Conservation (phyloP, 2,329 filamentous ascomycete species). For the Anisogramma anomala region DNA sequence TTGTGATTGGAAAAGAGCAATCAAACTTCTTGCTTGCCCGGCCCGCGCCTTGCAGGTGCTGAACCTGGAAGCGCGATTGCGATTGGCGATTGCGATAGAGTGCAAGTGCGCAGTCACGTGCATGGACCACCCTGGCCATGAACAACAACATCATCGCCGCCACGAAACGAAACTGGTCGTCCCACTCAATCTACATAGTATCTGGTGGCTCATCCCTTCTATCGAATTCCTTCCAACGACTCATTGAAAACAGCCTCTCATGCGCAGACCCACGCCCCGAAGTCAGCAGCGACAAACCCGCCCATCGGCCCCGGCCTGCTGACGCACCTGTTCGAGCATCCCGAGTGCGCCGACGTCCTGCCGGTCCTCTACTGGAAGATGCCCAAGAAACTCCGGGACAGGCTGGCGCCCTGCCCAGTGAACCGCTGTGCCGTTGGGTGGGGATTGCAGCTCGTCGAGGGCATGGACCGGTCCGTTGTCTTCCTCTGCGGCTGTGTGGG, state of each 20-base stretch:
- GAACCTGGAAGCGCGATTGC: too few species aligned
- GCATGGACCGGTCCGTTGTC: conserved; percentile 16
- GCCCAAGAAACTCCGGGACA: conserved; percentile 19
- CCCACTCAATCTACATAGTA: too few species aligned
- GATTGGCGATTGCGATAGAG: too few species aligned
- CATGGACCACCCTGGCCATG: too few species aligned
- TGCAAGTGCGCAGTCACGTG: too few species aligned
- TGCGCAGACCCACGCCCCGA: conserved; percentile 19
- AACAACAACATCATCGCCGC: background rate
- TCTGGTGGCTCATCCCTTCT: too few species aligned
- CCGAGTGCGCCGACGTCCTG: conserved; percentile 17
- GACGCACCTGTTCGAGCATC: conserved; percentile 21
- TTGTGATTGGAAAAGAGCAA: too few species aligned
- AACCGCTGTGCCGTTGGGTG: conserved; percentile 19
- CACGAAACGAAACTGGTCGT: too few species aligned
- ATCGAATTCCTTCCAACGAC: background rate
- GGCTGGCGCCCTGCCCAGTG: conserved; percentile 17
- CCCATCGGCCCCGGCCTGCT: conserved; percentile 20
- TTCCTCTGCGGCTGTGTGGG: conserved; percentile 16
- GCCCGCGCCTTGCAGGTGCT: too few species aligned
- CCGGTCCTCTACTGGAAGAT: conserved; percentile 17
- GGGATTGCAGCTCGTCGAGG: conserved; percentile 21
- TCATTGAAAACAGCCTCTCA: conserved; percentile 2
- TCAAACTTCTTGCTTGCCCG: too few species aligned
- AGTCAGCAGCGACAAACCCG: conserved; percentile 18